Conservation (phyloP, 306 rosid species). For the Geum urbanum region DNA sequence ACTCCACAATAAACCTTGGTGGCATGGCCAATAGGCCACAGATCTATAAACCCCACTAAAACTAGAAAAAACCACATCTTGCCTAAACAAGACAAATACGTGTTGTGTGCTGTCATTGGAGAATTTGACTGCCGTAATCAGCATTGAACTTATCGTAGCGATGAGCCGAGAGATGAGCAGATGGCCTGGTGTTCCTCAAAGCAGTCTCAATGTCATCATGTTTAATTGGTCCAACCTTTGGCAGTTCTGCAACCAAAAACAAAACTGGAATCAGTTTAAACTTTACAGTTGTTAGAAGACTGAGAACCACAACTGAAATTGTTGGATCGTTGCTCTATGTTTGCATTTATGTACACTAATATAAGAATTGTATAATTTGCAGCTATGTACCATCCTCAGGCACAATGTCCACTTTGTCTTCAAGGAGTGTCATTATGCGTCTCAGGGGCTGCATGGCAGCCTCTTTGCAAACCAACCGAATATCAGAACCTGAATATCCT, state of each 20-base stretch:
- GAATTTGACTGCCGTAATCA: constrained; percentile 88
- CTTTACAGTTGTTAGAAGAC: background rate
- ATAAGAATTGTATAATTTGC: background rate
- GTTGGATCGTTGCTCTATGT: background rate
- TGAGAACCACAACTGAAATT: background rate
- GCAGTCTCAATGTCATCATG: constrained; percentile 62
- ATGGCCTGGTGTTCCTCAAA: constrained; percentile 81
- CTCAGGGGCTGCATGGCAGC: constrained; percentile 98
- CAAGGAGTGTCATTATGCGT: constrained; percentile 81
- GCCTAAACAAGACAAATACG: background rate
- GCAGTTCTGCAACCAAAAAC: constrained; percentile 66
- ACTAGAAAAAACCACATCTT: background rate
- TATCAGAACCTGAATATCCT: constrained; percentile 93
- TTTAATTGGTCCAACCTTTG: constrained; percentile 69
- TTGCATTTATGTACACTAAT: background rate
- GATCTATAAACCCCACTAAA: background rate
- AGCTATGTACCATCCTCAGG: constrained; percentile 76
- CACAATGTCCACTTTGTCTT: constrained; percentile 51
- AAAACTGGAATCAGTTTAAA: too few species aligned
- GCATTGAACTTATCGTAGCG: constrained; percentile 76
- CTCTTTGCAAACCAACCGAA: constrained; percentile 87
- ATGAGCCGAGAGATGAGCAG: constrained; percentile 80
- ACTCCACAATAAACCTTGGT: background rate
- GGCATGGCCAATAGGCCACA: background rate
- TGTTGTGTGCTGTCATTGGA: constrained; percentile 39